Conservation (phyloP, 345 rosid genomes). For the Mercurialis annua region DNA sequence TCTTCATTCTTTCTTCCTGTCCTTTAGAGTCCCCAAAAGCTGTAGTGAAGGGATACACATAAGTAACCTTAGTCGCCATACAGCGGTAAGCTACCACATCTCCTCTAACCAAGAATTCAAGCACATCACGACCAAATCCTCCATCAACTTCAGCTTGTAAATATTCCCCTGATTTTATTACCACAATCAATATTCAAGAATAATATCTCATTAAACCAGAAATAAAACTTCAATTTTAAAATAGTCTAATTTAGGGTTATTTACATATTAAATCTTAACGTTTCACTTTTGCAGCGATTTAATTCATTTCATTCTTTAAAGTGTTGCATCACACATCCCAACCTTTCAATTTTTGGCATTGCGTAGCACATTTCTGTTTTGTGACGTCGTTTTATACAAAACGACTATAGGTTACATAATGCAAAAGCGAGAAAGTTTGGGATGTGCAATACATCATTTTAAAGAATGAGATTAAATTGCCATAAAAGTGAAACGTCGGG, state of each 20-base stretch:
- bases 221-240: background rate
- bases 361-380: too few species aligned
- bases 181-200: background rate
- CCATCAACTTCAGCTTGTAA: conserved; percentile 75
- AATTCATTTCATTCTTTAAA: too few species aligned
- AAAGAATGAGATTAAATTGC: too few species aligned
- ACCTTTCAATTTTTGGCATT: too few species aligned
- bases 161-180: conserved; percentile 51
- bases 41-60: conserved; percentile 87
- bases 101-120: conserved; percentile 76
- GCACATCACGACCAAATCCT: conserved; percentile 65
- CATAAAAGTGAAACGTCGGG: too few species aligned
- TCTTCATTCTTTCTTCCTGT: conserved; percentile 74
- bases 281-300: too few species aligned
- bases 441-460: too few species aligned
- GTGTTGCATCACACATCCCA: too few species aligned
- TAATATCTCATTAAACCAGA: background rate
- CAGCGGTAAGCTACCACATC: conserved; percentile 72
- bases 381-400: too few species aligned
- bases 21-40: conserved; percentile 88
- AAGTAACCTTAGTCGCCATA: conserved; percentile 79
- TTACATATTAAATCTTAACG: too few species aligned
- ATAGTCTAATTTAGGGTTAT: background rate
- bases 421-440: too few species aligned
- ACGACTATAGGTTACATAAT: too few species aligned